phyloP scores from a whole-genome alignment of 2,329 filamentous ascomycete genomes.

The Fusarium citri region DNA sequence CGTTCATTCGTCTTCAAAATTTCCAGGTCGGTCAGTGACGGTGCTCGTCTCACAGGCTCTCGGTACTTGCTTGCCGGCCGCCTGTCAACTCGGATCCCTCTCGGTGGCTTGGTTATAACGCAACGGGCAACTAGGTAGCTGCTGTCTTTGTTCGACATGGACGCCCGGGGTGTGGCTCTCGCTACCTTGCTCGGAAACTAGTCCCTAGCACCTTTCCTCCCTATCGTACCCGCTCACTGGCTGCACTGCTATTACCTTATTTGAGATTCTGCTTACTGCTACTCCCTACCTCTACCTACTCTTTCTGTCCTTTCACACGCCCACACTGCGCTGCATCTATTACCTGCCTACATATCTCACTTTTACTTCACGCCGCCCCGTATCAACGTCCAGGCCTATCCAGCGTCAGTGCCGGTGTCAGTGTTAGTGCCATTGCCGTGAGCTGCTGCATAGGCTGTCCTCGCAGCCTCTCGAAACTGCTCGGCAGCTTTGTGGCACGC shows the following conservation, averaged over 20 bases:
- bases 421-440: constrained; percentile 36
- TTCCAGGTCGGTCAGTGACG: constrained; percentile 25
- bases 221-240: constrained; percentile 29
- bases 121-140: constrained; percentile 33
- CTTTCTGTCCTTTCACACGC: constrained; percentile 23
- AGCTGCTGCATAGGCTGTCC: constrained; percentile 39
- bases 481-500: constrained; percentile 43
- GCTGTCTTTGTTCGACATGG: constrained; percentile 33
- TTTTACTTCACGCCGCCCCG: constrained; percentile 27
- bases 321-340: constrained; percentile 30
- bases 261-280: constrained; percentile 31
- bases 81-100: constrained; percentile 34
- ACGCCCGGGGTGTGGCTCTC: constrained; percentile 28
- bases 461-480: constrained; percentile 46
- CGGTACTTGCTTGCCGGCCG: constrained; percentile 20
- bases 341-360: constrained; percentile 14
- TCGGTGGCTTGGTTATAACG: constrained; percentile 43
- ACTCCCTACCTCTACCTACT: constrained; percentile 38
- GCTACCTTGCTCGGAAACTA: constrained; percentile 30
- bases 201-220: constrained; percentile 23
- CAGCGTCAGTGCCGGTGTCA: constrained; percentile 13
- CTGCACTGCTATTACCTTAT: constrained; percentile 25
- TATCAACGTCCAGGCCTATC: constrained; percentile 16
- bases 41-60: constrained; percentile 26
- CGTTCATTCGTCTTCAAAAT: constrained; percentile 22